Percentiles rank a stretch among this genome's conserved stretches.
These are phyloP conservation scores for Ustilago loliicola DNA, from an alignment of 1,284 basidiomycete genomes.

Conservation along the genomic window DNA sequence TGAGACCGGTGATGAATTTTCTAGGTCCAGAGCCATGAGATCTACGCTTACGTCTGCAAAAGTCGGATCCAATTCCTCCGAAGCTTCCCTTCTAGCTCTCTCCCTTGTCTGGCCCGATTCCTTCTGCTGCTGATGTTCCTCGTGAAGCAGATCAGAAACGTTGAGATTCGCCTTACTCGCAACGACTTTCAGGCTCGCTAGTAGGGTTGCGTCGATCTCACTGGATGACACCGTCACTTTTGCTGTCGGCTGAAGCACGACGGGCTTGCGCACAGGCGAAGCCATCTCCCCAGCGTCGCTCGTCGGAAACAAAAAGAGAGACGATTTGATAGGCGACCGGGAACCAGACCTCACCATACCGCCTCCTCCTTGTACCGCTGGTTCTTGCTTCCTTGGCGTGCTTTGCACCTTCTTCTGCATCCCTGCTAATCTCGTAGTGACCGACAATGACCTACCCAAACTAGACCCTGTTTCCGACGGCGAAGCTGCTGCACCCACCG, in stretches of 20 bases:
- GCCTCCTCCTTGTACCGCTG: background rate
- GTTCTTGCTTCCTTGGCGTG: slow-evolving; percentile 9
- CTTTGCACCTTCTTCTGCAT: slow-evolving; percentile 18
- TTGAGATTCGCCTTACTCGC: slow-evolving; percentile 51
- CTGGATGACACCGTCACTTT: slow-evolving; percentile 13
- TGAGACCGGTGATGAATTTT: slow-evolving; percentile 23
- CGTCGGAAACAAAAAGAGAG: slow-evolving; percentile 32
- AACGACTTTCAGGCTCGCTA: slow-evolving; percentile 38
- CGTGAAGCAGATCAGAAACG: slow-evolving; percentile 26
- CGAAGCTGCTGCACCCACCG: slow-evolving; percentile 1
- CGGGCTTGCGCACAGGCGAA: background rate
- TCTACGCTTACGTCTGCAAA: slow-evolving; percentile 35
- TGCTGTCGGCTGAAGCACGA: background rate
- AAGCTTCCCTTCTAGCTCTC: slow-evolving; percentile 19
- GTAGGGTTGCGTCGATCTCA: slow-evolving; percentile 43
- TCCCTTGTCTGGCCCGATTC: background rate
- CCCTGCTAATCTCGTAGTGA: slow-evolving; percentile 5
- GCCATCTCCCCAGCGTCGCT: background rate
- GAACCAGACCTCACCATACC: slow-evolving; percentile 18
- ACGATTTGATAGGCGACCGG: slow-evolving; percentile 44
- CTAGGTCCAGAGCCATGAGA: slow-evolving; percentile 45
- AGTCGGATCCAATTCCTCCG: slow-evolving; percentile 36
- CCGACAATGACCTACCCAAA: slow-evolving; percentile 12
- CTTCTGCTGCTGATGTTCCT: slow-evolving; percentile 9
- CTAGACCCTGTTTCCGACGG: slow-evolving; percentile 17